Evolutionary conservation across 2,329 filamentous ascomycete species (phyloP).

Genomic region (Hypoxylon sp.): DNA sequence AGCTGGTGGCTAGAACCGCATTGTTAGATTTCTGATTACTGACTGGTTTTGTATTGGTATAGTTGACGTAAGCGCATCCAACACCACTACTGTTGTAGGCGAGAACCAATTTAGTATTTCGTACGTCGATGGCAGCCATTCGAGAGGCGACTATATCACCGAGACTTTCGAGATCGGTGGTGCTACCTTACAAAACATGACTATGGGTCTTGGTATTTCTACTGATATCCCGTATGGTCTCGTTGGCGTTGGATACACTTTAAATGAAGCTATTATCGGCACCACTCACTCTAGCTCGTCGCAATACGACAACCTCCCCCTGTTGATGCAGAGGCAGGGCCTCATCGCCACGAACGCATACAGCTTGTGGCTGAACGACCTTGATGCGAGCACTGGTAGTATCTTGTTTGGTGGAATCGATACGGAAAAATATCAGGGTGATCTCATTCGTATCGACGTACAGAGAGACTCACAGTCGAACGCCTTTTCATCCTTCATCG

Average conservation of each 20-base stretch:
- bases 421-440: slow-evolving; percentile 78
- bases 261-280: slow-evolving; percentile 66
- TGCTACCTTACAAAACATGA: slow-evolving; percentile 66
- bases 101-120: slow-evolving; percentile 68
- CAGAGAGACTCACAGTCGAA: slow-evolving; percentile 60
- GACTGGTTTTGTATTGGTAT: slow-evolving; percentile 26
- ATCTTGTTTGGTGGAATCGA: slow-evolving; percentile 88
- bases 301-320: slow-evolving; percentile 72
- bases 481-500: slow-evolving; percentile 63
- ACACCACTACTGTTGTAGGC: slow-evolving; percentile 62
- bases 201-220: slow-evolving; percentile 70
- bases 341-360: slow-evolving; percentile 78
- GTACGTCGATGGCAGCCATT: slow-evolving; percentile 73
- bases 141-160: slow-evolving; percentile 71
- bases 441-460: slow-evolving; percentile 73
- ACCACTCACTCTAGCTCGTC: slow-evolving; percentile 48
- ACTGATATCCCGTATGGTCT: slow-evolving; percentile 71
- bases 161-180: slow-evolving; percentile 71
- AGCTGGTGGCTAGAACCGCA: not conserved
- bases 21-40: slow-evolving; percentile 34
- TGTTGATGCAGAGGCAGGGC: slow-evolving; percentile 73
- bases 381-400: slow-evolving; percentile 74
- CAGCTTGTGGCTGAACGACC: slow-evolving; percentile 77
- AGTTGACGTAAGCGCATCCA: slow-evolving; percentile 65
- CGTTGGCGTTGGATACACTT: slow-evolving; percentile 72